Percentiles rank a stretch among this genome's conserved stretches.
Evolutionary conservation across 140 eudicot species (phyloP).

Genomic region (Eryngium alpinum): DNA sequence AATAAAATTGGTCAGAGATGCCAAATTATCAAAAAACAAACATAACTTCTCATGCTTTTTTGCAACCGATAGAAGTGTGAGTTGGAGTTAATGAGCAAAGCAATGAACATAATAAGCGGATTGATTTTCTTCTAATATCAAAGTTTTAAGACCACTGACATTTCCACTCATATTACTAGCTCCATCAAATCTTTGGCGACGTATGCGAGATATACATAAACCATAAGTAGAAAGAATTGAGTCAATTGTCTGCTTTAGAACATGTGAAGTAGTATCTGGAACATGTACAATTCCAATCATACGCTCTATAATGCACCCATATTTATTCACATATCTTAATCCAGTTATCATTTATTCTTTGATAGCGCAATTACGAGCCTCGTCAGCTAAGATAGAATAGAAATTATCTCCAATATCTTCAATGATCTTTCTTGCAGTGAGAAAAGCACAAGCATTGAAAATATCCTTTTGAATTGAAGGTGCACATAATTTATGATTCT

Average conservation of each 20-base stretch:
- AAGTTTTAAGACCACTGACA: slow-evolving; percentile 20
- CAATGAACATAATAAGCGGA: slow-evolving; percentile 19
- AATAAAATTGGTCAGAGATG: neutral
- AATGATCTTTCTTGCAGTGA: neutral
- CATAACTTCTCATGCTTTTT: slow-evolving; percentile 4
- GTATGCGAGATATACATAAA: slow-evolving; percentile 5
- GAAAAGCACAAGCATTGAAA: neutral
- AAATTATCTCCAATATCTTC: slow-evolving; percentile 12
- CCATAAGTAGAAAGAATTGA: neutral
- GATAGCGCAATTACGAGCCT: slow-evolving; percentile 16
- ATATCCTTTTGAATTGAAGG: slow-evolving; percentile 6
- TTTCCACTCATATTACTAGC: too few species aligned
- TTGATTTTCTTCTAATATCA: slow-evolving; percentile 6
- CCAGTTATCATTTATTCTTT: slow-evolving; percentile 23
- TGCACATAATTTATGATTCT: slow-evolving; percentile 2
- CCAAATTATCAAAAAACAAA: slow-evolving; percentile 3
- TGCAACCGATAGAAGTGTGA: neutral
- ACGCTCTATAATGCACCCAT: neutral
- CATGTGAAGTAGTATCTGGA: too few species aligned
- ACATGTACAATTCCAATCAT: too few species aligned
- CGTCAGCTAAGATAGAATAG: slow-evolving; percentile 17
- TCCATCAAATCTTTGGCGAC: slow-evolving; percentile 21
- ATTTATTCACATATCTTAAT: slow-evolving; percentile 7
- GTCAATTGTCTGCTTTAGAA: neutral
- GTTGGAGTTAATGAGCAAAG: too few species aligned